Conservation (phyloP, 139 green algal species). For the Chlorella sp. region DNA sequence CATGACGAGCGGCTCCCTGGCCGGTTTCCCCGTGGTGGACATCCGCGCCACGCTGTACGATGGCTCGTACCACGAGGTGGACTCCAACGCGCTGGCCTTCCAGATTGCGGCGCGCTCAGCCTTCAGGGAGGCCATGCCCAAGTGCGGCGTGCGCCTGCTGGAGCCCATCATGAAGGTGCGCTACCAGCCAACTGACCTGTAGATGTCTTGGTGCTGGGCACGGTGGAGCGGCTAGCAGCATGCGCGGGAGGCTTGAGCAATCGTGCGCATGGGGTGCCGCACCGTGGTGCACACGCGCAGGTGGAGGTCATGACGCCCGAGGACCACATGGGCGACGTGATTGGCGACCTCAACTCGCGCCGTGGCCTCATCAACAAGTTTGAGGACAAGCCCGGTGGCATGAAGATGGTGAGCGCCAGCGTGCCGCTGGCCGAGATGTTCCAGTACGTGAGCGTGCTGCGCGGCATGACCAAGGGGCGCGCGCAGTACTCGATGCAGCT, state of each 20-base stretch:
- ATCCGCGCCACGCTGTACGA: slow-evolving; percentile 81
- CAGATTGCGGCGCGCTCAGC: slow-evolving; percentile 86
- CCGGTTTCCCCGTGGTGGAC: slow-evolving; percentile 95
- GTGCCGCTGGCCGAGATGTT: slow-evolving; percentile 98
- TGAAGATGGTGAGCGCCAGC: slow-evolving; percentile 84
- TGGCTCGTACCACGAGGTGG: slow-evolving; percentile 97
- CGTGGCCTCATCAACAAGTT: slow-evolving; percentile 89
- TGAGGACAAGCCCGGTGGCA: slow-evolving; percentile 86
- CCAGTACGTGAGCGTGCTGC: slow-evolving; percentile 91
- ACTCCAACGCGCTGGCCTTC: slow-evolving; percentile 96
- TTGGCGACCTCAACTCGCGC: slow-evolving; percentile 96
- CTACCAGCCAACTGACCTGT: too few species aligned
- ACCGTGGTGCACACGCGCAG: too few species aligned
- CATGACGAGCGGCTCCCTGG: slow-evolving; percentile 83
- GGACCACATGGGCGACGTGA: slow-evolving; percentile 96
- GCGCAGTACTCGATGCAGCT: slow-evolving; percentile 95
- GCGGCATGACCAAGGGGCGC: slow-evolving; percentile 94
- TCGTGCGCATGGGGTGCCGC: too few species aligned
- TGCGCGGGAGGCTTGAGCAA: too few species aligned
- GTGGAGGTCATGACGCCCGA: slow-evolving; percentile 93
- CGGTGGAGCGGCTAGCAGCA: too few species aligned
- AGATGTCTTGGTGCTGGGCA: too few species aligned
- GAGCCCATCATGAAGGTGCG: slow-evolving; percentile 96
- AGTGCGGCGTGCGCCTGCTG: slow-evolving; percentile 83
- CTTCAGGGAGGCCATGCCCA: slow-evolving; percentile 87